Conservation (phyloP, 805 yeast genomes). For the Metschnikowia kofuensis region DNA sequence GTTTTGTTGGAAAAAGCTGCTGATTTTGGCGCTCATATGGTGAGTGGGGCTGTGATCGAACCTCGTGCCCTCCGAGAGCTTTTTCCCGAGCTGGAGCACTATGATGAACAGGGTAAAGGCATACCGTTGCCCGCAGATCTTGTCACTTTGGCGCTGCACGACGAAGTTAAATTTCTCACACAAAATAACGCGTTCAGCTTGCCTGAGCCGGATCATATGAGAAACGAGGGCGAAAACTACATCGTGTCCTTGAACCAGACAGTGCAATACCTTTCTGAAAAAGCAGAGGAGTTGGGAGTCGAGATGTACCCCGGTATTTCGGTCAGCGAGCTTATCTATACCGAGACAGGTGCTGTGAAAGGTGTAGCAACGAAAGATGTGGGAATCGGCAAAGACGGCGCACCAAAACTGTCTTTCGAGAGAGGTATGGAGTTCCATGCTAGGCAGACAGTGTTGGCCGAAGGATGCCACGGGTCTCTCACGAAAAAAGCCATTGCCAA, state of each 20-base stretch:
- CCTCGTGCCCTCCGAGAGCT: slow-evolving; percentile 85
- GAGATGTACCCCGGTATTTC: slow-evolving; percentile 91
- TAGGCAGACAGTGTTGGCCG: slow-evolving; percentile 84
- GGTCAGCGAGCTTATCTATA: slow-evolving; percentile 71
- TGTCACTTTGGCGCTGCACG: slow-evolving; percentile 71
- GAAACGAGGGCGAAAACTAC: slow-evolving; percentile 75
- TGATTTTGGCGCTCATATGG: slow-evolving; percentile 88
- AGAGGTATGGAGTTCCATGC: slow-evolving; percentile 97
- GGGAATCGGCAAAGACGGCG: slow-evolving; percentile 76
- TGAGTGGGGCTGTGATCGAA: slow-evolving; percentile 92
- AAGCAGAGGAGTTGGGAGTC: slow-evolving; percentile 91
- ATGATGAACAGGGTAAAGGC: slow-evolving; percentile 49
- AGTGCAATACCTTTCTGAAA: slow-evolving; percentile 76
- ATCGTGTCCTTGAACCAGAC: slow-evolving; percentile 82
- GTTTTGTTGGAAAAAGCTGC: slow-evolving; percentile 90
- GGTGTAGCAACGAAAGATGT: slow-evolving; percentile 95
- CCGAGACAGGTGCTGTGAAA: slow-evolving; percentile 55
- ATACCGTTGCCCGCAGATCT: slow-evolving; percentile 78
- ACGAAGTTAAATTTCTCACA: slow-evolving; percentile 70
- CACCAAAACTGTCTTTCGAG: slow-evolving; percentile 81
- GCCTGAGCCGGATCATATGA: slow-evolving; percentile 93
- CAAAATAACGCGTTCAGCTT: slow-evolving; percentile 59
- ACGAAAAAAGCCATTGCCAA: slow-evolving; percentile 72
- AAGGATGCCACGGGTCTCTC: slow-evolving; percentile 97
- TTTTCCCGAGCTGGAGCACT: slow-evolving; percentile 63